A percentile compares a stretch with the other conserved stretches of the same genome.
Evolutionary conservation across 257 asterid genomes (phyloP).

Genomic region (Solanum pennellii): DNA sequence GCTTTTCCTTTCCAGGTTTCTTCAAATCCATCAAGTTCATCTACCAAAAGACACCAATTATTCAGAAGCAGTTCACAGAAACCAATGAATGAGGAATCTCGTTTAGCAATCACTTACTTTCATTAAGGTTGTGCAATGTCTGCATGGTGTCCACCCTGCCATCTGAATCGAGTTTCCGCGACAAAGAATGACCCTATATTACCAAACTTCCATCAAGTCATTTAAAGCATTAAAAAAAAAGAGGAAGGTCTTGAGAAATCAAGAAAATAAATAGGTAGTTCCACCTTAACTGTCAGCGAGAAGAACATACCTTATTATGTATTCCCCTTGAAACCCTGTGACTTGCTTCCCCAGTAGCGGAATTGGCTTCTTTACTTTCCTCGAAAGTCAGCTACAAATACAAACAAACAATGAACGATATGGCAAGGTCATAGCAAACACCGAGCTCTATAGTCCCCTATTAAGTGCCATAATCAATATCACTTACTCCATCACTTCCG

Average conservation of each 20-base stretch:
- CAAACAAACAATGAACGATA: constrained; percentile 1
- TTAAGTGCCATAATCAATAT: neutral
- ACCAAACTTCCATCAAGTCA: neutral
- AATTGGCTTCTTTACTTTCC: constrained; percentile 83
- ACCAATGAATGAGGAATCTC: neutral
- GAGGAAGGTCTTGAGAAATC: neutral
- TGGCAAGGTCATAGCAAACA: neutral
- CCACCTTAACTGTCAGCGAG: neutral
- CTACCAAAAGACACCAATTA: constrained; percentile 21
- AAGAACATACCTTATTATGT: constrained; percentile 49
- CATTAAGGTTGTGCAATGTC: constrained; percentile 70
- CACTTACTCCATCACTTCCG: constrained; percentile 85
- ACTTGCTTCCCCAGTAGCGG: constrained; percentile 70
- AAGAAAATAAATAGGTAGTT: neutral
- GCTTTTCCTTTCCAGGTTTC: constrained; percentile 74
- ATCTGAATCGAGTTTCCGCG: constrained; percentile 69
- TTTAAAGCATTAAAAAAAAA: constrained; percentile 4
- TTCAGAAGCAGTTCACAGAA: neutral
- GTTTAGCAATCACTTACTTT: constrained; percentile 28
- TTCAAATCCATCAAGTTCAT: constrained; percentile 64
- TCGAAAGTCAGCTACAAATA: constrained; percentile 56
- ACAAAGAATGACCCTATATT: constrained; percentile 75
- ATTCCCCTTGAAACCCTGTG: constrained; percentile 70
- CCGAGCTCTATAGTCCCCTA: neutral
- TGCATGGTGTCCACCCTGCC: constrained; percentile 84